Conservation (phyloP, 805 yeast species). For the Metschnikowia henanensis region DNA sequence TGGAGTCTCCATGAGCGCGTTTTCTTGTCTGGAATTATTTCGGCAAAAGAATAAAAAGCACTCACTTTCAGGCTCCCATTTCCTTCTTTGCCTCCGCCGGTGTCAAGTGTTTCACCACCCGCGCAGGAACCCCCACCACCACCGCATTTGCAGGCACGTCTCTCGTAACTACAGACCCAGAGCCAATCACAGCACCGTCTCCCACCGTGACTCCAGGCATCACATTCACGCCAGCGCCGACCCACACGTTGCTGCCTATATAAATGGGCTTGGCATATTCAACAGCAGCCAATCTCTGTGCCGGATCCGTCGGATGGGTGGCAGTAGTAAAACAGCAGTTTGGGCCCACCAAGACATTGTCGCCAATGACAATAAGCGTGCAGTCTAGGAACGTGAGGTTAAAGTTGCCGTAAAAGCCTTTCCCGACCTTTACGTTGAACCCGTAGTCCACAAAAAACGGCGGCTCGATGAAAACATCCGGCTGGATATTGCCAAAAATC, state of each 20-base stretch:
- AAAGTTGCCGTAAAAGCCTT: conserved; percentile 60
- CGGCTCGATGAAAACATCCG: conserved; percentile 47
- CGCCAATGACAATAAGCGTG: conserved; percentile 59
- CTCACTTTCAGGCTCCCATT: neutral
- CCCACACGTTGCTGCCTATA: conserved; percentile 69
- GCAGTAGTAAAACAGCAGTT: conserved; percentile 60
- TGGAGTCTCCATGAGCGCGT: too few species aligned
- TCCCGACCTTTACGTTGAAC: conserved; percentile 56
- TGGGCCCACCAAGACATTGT: conserved; percentile 62
- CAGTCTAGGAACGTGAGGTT: conserved; percentile 57
- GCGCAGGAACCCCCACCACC: conserved; percentile 66
- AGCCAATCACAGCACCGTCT: conserved; percentile 59
- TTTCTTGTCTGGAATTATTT: too few species aligned
- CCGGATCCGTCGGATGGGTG: conserved; percentile 59
- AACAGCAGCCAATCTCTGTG: conserved; percentile 38
- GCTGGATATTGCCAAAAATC: conserved; percentile 51
- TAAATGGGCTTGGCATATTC: conserved; percentile 59
- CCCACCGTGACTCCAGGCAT: conserved; percentile 71
- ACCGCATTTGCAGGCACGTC: conserved; percentile 55
- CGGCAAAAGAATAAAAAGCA: too few species aligned
- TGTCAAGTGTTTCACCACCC: conserved; percentile 36
- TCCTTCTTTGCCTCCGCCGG: conserved; percentile 17
- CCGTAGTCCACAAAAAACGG: conserved; percentile 71
- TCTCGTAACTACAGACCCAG: conserved; percentile 63
- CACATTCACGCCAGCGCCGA: conserved; percentile 54